Conservation (phyloP, 2,329 filamentous ascomycete genomes). For the Trichoderma brevicompactum region DNA sequence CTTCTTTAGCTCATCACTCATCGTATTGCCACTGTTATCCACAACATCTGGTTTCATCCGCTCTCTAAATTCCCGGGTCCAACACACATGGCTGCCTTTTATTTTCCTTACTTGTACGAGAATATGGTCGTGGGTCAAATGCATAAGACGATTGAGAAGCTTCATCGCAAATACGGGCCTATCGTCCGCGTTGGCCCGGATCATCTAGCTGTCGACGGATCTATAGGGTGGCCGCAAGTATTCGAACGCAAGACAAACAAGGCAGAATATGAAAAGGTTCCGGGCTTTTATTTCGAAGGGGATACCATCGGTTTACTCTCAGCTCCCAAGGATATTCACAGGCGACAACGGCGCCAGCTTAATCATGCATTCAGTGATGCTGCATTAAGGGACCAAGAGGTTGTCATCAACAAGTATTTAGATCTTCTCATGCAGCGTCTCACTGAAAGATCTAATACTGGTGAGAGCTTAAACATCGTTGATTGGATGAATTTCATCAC, state of each 20-base stretch:
- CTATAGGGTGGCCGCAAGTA: conserved; percentile 43
- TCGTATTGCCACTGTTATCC: conserved; percentile 28
- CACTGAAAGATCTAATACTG: conserved; percentile 27
- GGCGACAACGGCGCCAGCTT: conserved; percentile 35
- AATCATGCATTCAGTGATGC: conserved; percentile 40
- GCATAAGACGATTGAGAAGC: conserved; percentile 31
- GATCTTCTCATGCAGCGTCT: conserved; percentile 36
- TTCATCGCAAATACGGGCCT: conserved; percentile 39
- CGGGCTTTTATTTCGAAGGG: conserved; percentile 10
- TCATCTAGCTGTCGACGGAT: conserved; percentile 44
- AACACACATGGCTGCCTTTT: conserved; percentile 32
- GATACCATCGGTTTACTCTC: conserved; percentile 31
- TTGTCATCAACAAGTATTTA: conserved; percentile 36
- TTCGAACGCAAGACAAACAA: conserved; percentile 36
- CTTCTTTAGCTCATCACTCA: conserved; percentile 3
- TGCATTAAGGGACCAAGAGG: conserved; percentile 40
- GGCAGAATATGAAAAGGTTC: conserved; percentile 30
- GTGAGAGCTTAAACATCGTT: conserved; percentile 35
- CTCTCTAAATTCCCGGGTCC: conserved; percentile 40
- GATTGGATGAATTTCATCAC: conserved; percentile 46
- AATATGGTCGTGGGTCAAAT: conserved; percentile 32
- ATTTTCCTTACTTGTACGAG: conserved; percentile 32
- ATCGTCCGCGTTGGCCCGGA: conserved; percentile 50
- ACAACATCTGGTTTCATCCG: conserved; percentile 40
- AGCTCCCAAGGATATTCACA: conserved; percentile 32